Percentiles rank a stretch among this genome's conserved stretches.
Conservation (phyloP, 495 filamentous ascomycete species). For the Aspergillus biplanus region DNA sequence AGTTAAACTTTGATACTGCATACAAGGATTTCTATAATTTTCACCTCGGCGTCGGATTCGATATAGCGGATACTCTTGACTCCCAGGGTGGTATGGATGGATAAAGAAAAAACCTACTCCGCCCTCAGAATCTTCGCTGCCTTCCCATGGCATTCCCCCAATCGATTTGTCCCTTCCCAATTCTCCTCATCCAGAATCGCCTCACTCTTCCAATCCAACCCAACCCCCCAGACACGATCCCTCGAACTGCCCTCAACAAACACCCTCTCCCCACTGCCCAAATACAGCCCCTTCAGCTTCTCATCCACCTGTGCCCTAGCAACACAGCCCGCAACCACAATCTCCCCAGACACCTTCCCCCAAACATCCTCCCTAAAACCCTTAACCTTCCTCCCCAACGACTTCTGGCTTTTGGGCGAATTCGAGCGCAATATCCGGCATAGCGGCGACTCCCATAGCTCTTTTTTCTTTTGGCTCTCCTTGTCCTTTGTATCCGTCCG, state of each 20-base stretch:
- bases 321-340: conserved; percentile 19
- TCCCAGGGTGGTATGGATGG: no score
- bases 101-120: background rate
- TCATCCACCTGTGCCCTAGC: conserved; percentile 20
- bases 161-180: conserved; percentile 15
- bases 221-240: conserved; percentile 20
- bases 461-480: background rate
- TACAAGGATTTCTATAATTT: no score
- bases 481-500: no score
- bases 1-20: no score
- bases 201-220: conserved; percentile 19
- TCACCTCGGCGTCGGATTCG: no score
- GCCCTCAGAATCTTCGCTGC: conserved; percentile 6
- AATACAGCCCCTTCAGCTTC: conserved; percentile 12
- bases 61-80: no score
- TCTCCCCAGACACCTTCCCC: conserved; percentile 4
- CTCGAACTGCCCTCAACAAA: conserved; percentile 20
- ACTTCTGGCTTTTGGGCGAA: conserved; percentile 15
- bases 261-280: conserved; percentile 5
- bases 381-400: conserved; percentile 7
- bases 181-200: conserved; percentile 18
- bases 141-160: conserved; percentile 17
- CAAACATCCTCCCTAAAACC: conserved; percentile 14
- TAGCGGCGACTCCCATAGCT: conserved; percentile 9
- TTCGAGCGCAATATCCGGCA: conserved; percentile 17